Conservation (phyloP, 768 basidiomycete species). For the Rhizopogon vinicolor region DNA sequence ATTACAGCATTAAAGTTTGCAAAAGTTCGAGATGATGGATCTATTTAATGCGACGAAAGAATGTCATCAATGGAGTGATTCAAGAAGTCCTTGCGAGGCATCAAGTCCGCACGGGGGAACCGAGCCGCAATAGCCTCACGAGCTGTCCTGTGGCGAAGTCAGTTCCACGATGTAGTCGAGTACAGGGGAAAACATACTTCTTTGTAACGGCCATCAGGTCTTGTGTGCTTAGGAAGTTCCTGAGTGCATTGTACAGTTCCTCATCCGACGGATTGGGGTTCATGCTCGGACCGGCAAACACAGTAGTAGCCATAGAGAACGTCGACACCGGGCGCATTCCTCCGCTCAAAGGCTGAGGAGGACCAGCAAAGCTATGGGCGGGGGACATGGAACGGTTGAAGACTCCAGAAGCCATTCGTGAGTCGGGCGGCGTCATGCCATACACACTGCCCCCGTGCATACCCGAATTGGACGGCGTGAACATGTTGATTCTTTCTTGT, state of each 20-base stretch:
- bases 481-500: conserved; percentile 35
- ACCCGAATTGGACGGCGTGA: conserved; percentile 32
- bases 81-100: conserved; percentile 53
- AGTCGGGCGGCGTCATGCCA: conserved; percentile 36
- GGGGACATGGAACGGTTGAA: conserved; percentile 32
- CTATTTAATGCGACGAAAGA: conserved; percentile 49
- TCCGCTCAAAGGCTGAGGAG: conserved; percentile 28
- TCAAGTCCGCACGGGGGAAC: conserved; percentile 66
- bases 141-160: conserved; percentile 39
- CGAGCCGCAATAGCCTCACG: conserved; percentile 57
- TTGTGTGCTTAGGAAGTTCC: conserved; percentile 56
- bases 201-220: conserved; percentile 73
- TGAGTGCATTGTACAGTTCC: conserved; percentile 51
- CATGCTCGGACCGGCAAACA: conserved; percentile 44
- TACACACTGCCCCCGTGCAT: conserved; percentile 33
- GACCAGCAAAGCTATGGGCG: conserved; percentile 22
- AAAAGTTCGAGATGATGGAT: background rate
- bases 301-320: conserved; percentile 58
- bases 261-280: conserved; percentile 57
- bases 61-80: conserved; percentile 66
- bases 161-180: background rate
- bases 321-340: conserved; percentile 45
- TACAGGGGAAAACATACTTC: conserved; percentile 39
- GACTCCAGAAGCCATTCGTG: conserved; percentile 40
- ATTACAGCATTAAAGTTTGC: conserved; percentile 2